Evolutionary conservation across 148 eudicot genomes (phyloP), one percentile per base, ranked within the genome.

Genomic region (Beta vulgaris): DNA sequence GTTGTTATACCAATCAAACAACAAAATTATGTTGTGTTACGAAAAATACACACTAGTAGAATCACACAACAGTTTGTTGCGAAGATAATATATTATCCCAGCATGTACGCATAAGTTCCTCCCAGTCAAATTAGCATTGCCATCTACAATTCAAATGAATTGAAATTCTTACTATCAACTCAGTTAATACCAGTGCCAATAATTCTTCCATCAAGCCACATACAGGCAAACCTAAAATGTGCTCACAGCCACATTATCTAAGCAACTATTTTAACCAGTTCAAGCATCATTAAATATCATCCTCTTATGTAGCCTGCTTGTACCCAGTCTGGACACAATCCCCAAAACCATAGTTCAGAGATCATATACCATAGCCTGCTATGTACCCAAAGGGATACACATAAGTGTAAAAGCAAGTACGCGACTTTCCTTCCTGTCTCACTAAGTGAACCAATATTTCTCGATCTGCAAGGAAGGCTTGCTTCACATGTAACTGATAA

Each of bases 171-270:
- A 7, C 43, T 23, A 65, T 9, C 44, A 23, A 59, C 44, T 65
- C n/a, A 31, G 48, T 65, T 15, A 65, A 25, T 40, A 65, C 23
- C 14, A 65, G 48, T 36, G 28, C 6, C 69, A 37, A 37, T 65
- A 65, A 25, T 39, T 36, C 16, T 39, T 65, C 29, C 13, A 39
- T 65, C 68, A 65, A 37, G 69, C 69, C 48, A 39, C 10, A 65
- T 7, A 39, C 48, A 36, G 18, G 49, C 15, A 39, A 65, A 19
- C 29, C 48, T 65, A 65, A 21, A 65, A 49, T 7, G 9, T 39
- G 18, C 29, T 36, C 37, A 0, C 48, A 16, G 69, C 29, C 21
- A 37, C 19, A 65, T 37, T 21, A 65, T 21, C 28, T 39, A 39
- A 5, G 23, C 16, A 6, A 21, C 28, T 6, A 16, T 15, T 65